Evolutionary conservation across 1,284 basidiomycete genomes (phyloP).

Genomic region (Boletellus deceptivus): DNA sequence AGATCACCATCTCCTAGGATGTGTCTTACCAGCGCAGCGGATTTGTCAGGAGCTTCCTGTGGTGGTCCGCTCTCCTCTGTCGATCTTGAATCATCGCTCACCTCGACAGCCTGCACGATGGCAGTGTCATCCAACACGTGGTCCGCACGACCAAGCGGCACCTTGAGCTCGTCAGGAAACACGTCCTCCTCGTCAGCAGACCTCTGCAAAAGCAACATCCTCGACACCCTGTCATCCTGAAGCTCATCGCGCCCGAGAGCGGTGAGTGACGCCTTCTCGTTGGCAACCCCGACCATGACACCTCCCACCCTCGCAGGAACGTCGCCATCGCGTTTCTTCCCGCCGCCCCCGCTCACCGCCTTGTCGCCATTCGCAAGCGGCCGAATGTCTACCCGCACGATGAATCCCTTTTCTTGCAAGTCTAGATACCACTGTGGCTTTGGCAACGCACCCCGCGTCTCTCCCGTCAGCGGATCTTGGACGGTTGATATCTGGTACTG

Average conservation of each 20-base stretch:
- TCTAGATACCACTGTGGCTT: slow-evolving; percentile 76
- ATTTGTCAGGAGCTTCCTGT: slow-evolving; percentile 22
- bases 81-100: slow-evolving; percentile 31
- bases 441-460: slow-evolving; percentile 58
- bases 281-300: slow-evolving; percentile 51
- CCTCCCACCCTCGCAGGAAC: slow-evolving; percentile 54
- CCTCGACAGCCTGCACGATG: slow-evolving; percentile 16
- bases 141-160: slow-evolving; percentile 63
- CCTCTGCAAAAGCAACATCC: slow-evolving; percentile 61
- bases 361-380: slow-evolving; percentile 34
- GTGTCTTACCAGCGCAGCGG: slow-evolving; percentile 18
- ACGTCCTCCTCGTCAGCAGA: slow-evolving; percentile 38
- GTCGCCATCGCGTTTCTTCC: slow-evolving; percentile 29
- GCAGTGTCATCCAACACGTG: slow-evolving; percentile 47
- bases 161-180: slow-evolving; percentile 59
- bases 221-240: slow-evolving; percentile 61
- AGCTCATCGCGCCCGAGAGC: slow-evolving; percentile 69
- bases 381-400: slow-evolving; percentile 59
- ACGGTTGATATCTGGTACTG: slow-evolving; percentile 74
- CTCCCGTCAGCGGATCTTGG: slow-evolving; percentile 78
- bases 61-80: slow-evolving; percentile 29
- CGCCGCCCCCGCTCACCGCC: slow-evolving; percentile 20
- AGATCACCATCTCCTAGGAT: not conserved
- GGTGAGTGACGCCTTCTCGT: slow-evolving; percentile 74
- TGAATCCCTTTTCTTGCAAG: slow-evolving; percentile 64